phyloP scores from a whole-genome alignment of 1,284 basidiomycete species.

The Moniliophthora roreri region DNA sequence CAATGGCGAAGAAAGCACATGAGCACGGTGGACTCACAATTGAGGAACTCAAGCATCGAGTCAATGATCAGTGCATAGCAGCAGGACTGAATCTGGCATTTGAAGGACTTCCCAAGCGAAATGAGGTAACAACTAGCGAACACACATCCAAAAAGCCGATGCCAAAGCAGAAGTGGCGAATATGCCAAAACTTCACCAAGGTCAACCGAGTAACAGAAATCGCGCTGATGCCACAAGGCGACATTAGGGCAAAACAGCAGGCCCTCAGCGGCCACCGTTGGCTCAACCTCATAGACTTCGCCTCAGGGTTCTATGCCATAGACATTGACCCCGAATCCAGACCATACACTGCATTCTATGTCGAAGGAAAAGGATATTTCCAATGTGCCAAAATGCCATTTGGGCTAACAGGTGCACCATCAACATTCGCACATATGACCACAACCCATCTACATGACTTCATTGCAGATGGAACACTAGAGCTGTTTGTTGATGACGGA shows the following conservation, averaged over 20 bases:
- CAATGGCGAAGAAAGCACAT: slow-evolving; percentile 30
- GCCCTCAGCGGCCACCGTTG: slow-evolving; percentile 30
- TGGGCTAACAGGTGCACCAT: slow-evolving; percentile 40
- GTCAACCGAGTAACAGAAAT: slow-evolving; percentile 35
- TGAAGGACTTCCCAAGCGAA: slow-evolving; percentile 16
- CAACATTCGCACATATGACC: slow-evolving; percentile 33
- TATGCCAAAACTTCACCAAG: slow-evolving; percentile 36
- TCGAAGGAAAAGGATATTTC: slow-evolving; percentile 38
- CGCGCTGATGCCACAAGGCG: slow-evolving; percentile 33
- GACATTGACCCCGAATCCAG: slow-evolving; percentile 23
- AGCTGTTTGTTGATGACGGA: slow-evolving; percentile 35
- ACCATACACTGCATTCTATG: slow-evolving; percentile 36
- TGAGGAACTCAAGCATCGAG: slow-evolving; percentile 25
- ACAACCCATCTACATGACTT: slow-evolving; percentile 30
- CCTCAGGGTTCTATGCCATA: slow-evolving; percentile 36
- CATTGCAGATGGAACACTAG: slow-evolving; percentile 23
- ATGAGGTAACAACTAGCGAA: no score
- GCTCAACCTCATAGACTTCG: slow-evolving; percentile 32
- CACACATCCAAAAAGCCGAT: not conserved
- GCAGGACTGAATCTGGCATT: slow-evolving; percentile 19
- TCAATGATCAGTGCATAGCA: slow-evolving; percentile 28
- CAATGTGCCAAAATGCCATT: slow-evolving; percentile 38
- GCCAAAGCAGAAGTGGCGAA: slow-evolving; percentile 29
- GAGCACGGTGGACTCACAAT: slow-evolving; percentile 24
- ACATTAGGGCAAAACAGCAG: slow-evolving; percentile 34